Conservation (phyloP, 495 filamentous ascomycete genomes). For the Neurospora terricola region DNA sequence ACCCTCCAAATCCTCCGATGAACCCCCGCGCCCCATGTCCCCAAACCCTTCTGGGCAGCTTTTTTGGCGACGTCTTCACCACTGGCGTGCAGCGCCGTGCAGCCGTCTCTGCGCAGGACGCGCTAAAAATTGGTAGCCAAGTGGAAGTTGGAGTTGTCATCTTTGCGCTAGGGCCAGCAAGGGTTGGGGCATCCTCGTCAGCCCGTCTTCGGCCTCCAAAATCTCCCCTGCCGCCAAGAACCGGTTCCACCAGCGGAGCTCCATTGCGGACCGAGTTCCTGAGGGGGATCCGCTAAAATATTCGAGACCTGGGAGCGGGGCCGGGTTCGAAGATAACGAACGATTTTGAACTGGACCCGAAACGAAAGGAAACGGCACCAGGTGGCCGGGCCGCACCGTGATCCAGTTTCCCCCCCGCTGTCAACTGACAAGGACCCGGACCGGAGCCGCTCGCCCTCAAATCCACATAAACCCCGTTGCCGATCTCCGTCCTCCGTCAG, state of each 20-base stretch:
- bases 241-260: not conserved
- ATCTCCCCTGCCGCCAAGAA: not conserved
- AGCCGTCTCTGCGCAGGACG: not conserved
- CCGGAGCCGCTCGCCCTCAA: not conserved
- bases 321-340: not conserved
- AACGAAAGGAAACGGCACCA: not conserved
- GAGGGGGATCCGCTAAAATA: not conserved
- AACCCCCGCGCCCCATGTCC: not conserved
- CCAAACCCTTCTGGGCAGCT: not conserved
- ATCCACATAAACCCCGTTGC: not conserved
- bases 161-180: not conserved
- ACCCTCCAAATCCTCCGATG: not conserved
- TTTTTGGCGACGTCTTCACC: not conserved
- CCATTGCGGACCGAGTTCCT: not conserved
- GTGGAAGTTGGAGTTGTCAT: not conserved
- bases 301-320: not conserved
- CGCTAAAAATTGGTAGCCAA: not conserved
- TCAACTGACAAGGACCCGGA: not conserved
- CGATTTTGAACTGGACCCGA: not conserved
- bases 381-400: not conserved
- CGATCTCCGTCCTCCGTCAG: not conserved
- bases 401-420: not conserved
- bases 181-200: not conserved
- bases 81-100: not conserved
- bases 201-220: not conserved